Percentiles rank a stretch among this genome's conserved stretches.
Evolutionary conservation across 306 rosid genomes (phyloP).

Genomic region (Echinosophora koreensis): DNA sequence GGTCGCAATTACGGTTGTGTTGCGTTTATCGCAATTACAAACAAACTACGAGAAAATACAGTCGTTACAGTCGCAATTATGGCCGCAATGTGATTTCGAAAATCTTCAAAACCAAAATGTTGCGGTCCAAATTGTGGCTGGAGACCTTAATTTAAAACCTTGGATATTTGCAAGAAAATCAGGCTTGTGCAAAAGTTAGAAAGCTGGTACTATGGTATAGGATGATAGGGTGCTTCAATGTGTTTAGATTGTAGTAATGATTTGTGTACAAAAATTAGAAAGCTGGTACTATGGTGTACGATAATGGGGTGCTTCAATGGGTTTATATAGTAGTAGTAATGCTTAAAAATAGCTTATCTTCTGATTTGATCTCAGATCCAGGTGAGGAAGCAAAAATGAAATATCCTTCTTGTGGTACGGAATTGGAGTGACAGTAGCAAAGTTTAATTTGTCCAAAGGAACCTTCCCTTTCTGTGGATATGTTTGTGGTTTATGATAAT

Average conservation of each 20-base stretch:
- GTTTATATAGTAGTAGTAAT: conserved; percentile 23
- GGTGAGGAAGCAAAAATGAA: conserved; percentile 53
- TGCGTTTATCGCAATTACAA: too few relatives aligned
- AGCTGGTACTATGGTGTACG: conserved; percentile 28
- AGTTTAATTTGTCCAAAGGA: conserved; percentile 53
- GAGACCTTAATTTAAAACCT: too few relatives aligned
- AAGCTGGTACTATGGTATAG: conserved; percentile 31
- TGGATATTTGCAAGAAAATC: not conserved
- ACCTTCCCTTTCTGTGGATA: conserved; percentile 46
- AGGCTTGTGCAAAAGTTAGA: not conserved
- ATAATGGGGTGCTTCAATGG: not conserved
- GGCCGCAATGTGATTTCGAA: too few relatives aligned
- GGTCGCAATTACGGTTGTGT: too few relatives aligned
- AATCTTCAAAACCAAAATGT: too few relatives aligned
- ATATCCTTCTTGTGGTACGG: conserved; percentile 51
- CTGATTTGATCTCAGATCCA: conserved; percentile 53
- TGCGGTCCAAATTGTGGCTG: too few relatives aligned
- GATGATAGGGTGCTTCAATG: conserved; percentile 4
- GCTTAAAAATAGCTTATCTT: not conserved
- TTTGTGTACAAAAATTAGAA: conserved; percentile 3
- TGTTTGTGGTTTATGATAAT: conserved; percentile 46
- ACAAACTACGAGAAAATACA: too few relatives aligned
- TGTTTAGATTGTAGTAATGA: too few relatives aligned
- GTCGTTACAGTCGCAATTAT: too few relatives aligned
- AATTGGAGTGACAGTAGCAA: conserved; percentile 47